Evolutionary conservation across 176 grass and related monocot genomes (phyloP).

Genomic region (Carex pumila): DNA sequence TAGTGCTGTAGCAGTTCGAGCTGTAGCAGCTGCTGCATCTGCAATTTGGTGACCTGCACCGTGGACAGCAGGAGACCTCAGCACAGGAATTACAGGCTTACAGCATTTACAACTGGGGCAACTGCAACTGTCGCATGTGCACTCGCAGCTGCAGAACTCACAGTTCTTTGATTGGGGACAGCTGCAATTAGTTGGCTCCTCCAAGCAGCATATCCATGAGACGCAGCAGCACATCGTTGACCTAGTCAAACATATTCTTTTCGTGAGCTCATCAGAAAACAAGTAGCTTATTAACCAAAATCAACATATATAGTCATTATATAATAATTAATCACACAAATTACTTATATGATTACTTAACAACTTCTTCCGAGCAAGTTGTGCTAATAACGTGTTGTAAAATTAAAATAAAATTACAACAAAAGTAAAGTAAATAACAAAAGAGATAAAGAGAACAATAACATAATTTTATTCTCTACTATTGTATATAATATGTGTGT

Average conservation of each 20-base stretch:
- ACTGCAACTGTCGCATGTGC: conserved; percentile 17
- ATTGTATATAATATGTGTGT: too few relatives aligned
- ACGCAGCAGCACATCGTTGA: conserved; percentile 42
- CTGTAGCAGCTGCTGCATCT: conserved; percentile 26
- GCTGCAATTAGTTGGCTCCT: conserved; percentile 9
- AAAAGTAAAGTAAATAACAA: too few relatives aligned
- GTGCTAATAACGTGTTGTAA: too few relatives aligned
- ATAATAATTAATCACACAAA: too few relatives aligned
- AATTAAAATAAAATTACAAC: too few relatives aligned
- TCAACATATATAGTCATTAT: neutral
- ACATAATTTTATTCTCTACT: too few relatives aligned
- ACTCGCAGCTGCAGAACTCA: neutral
- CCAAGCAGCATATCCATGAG: conserved; percentile 53
- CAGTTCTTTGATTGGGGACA: conserved; percentile 11
- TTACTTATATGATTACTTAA: too few relatives aligned
- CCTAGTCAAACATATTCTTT: conserved; percentile 23
- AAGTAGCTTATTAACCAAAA: neutral
- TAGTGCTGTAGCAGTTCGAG: conserved; percentile 2
- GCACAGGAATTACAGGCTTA: conserved; percentile 19
- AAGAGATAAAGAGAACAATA: too few relatives aligned
- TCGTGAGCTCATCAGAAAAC: neutral
- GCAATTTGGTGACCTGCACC: neutral
- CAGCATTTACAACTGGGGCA: conserved; percentile 34
- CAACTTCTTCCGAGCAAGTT: too few relatives aligned
- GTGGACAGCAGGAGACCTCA: neutral